Evolutionary conservation across 805 yeast genomes (phyloP), one percentile per base, ranked within the genome.

Genomic region (Kurtzmaniella fragi): DNA sequence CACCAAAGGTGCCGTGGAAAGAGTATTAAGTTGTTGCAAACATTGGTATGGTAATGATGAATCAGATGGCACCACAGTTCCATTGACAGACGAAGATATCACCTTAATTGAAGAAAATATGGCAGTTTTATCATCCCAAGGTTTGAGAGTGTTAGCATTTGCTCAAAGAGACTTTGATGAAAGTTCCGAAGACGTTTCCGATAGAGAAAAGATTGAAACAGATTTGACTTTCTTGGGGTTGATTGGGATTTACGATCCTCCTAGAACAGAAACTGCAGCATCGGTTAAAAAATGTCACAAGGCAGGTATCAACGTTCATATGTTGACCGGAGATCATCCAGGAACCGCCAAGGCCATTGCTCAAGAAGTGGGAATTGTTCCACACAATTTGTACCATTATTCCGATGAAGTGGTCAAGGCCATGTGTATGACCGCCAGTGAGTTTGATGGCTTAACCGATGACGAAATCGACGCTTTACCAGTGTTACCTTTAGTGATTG

Each of bases 371-470:
- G 66, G 64, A 6, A 61, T 61, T 27, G 44, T 61, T 31, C 66
- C 71, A 11, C 59, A 46, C 41, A 73, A 83, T 57, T 56, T 79
- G 52, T 70, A 70, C 47, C 75, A 76, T 45, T 78, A 76, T 54
- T 54, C 82, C 14, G 68, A 64, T 11, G 79, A 76, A 6, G 78
- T 81, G 37, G 78, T 77, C 34, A 59, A 71, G 40, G 71, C 73
- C 2, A 82, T 83, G 87, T 82, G 82, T 23, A 80, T 84, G 86
- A 77, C 87, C 6, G 93, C 90, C 3, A 50, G 70, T 37, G 80
- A 83, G 43, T 84, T 84, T 61, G 91, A 84, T 54, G 67, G 69
- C 3, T 65, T 84, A 38, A 43, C 71, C 2, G 86, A 83, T 40
- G 77, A 66, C 1, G 71, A 82, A 49, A 70, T 84, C 46, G 91